Evolutionary conservation across 345 rosid species (phyloP), one percentile per base, ranked within the genome.

Genomic region (Trapa incisa): DNA sequence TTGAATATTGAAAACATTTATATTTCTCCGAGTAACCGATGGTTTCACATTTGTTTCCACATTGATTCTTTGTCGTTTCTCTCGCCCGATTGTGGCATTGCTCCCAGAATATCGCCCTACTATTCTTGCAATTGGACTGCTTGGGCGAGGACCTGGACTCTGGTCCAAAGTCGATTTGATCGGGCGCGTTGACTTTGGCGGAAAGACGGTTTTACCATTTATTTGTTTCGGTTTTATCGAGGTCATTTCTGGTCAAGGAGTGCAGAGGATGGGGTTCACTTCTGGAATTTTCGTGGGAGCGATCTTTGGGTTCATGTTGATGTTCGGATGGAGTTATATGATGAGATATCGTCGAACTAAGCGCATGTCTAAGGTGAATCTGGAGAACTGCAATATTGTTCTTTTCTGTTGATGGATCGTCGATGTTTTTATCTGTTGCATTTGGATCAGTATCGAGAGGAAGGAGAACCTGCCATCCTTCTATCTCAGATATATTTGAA

Each of bases 311-410:
- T 82, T 91, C 73, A 86, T 85, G 65, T 61, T 95, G 69, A 91
- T 95, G 96, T 95, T 91, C 65, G 97, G 90, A 17, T 95, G 98
- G 99, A 79, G 85, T 68, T 87, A 83, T 64, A 89, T 91, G 96
- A 95, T 89, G 94, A 78, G 77, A 69, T 85, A 85, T 70, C 92
- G 99, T 50, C 74, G 92, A 74, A 71, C 83, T 65, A 87, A 89
- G 79, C 85, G 98, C 74, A 65, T 87, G 71, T 83, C 96, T 0
- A 95, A 95, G 91, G 98, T 89, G 43, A 32, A 3, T 45, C 10
- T n/a, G 38, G n/a, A 9, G 12, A 42, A 22, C 5, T 45, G 22
- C 45, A 22, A 48, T 5, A 38, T 67, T 48, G 12, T 15, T 54
- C 48, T 53, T 45, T 32, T 53, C 38, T 5, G 42, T 37, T 35